Conservation (phyloP, 441 rosid genomes). For the Gossypium davidsonii region DNA sequence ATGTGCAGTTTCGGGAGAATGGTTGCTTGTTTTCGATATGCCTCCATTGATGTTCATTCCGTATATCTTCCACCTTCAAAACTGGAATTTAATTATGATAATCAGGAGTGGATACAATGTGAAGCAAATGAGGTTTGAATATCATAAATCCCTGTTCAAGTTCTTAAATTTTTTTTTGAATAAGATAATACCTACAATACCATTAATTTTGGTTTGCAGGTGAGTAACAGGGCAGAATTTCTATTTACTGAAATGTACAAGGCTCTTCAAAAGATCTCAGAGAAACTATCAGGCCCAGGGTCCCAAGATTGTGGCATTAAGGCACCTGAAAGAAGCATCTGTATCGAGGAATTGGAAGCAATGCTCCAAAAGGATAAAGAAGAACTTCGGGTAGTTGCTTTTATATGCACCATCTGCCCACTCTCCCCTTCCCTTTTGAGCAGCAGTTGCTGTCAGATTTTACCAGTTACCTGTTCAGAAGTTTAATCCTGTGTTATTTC, state of each 20-base stretch:
- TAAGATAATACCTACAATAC: slow-evolving; percentile 11
- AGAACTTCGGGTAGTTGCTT: slow-evolving; percentile 51
- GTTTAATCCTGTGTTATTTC: background rate
- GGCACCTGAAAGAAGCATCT: slow-evolving; percentile 20
- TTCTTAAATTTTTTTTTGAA: slow-evolving; percentile 9
- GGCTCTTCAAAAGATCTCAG: slow-evolving; percentile 43
- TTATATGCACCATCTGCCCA: background rate
- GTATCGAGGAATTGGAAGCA: slow-evolving; percentile 42
- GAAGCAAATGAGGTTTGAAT: slow-evolving; percentile 40
- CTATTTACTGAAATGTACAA: slow-evolving; percentile 46
- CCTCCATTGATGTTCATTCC: slow-evolving; percentile 57
- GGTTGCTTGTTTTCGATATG: slow-evolving; percentile 81
- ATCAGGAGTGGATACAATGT: slow-evolving; percentile 48
- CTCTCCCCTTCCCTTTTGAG: background rate
- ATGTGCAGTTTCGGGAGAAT: slow-evolving; percentile 56
- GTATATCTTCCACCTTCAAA: slow-evolving; percentile 60
- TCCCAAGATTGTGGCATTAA: slow-evolving; percentile 26
- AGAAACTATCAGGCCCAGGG: slow-evolving; percentile 28
- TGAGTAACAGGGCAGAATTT: slow-evolving; percentile 41
- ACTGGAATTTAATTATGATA: slow-evolving; percentile 50
- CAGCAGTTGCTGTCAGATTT: background rate
- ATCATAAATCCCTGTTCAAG: slow-evolving; percentile 10
- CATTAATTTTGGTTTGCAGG: slow-evolving; percentile 32
- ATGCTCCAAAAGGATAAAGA: slow-evolving; percentile 49
- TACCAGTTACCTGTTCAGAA: background rate